These are phyloP conservation scores for Nicotiana tabacum DNA, from an alignment of 257 asterid genomes.

Conservation along the genomic window DNA sequence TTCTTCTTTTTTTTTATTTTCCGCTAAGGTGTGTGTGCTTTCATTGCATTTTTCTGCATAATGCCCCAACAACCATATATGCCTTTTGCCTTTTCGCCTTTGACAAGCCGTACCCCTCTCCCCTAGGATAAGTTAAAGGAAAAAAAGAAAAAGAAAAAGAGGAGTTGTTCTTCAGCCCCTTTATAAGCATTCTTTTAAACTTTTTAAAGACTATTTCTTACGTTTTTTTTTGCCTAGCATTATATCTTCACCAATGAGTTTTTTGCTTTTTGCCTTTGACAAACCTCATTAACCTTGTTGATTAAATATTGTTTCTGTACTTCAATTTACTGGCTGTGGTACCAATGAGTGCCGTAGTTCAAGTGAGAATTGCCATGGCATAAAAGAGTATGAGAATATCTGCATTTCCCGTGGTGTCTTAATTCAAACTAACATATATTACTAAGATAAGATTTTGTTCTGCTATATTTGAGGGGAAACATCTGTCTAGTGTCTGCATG, in stretches of 20 bases:
- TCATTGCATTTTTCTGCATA: neutral
- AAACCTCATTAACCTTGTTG: neutral
- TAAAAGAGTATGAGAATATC: neutral
- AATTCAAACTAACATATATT: neutral
- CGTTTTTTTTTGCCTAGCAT: neutral
- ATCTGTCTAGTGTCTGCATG: neutral
- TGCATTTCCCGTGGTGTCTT: neutral
- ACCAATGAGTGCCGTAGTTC: neutral
- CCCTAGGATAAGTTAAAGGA: neutral
- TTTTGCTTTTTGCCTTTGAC: no score
- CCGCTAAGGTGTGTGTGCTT: neutral
- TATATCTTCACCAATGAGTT: no score
- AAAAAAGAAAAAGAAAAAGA: no score
- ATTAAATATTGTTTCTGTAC: neutral
- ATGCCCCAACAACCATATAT: neutral
- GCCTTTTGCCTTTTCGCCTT: neutral
- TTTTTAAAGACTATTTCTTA: neutral
- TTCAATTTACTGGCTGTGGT: neutral
- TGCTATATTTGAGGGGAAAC: constrained; percentile 1
- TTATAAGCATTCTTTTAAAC: neutral
- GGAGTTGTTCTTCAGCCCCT: neutral
- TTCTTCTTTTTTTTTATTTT: neutral
- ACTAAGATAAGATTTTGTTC: neutral
- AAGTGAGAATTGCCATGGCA: neutral
- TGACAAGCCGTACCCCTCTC: neutral